Percentiles rank a stretch among this genome's conserved stretches.
phyloP scores from a whole-genome alignment of 2,329 filamentous ascomycete genomes.

The Dactylellina cionopaga region DNA sequence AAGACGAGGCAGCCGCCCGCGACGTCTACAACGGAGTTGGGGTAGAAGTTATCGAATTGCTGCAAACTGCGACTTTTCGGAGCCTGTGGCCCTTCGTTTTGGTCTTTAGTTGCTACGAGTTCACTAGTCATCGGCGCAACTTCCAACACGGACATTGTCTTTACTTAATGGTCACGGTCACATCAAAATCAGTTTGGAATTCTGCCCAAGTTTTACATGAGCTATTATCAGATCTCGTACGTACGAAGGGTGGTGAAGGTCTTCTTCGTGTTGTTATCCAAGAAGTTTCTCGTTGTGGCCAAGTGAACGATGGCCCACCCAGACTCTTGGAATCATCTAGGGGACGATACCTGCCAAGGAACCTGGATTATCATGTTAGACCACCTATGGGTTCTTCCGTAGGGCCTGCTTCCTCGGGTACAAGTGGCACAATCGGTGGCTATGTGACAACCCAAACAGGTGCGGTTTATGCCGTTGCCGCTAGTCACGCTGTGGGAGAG shows the following conservation, averaged over 20 bases:
- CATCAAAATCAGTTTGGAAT: slow-evolving; percentile 5
- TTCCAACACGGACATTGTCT: slow-evolving; percentile 48
- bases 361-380: slow-evolving; percentile 28
- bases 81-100: slow-evolving; percentile 36
- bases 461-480: slow-evolving; percentile 33
- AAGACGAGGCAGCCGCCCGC: slow-evolving; percentile 16
- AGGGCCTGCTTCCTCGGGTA: slow-evolving; percentile 5
- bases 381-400: slow-evolving; percentile 41
- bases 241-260: background rate
- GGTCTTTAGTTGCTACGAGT: slow-evolving; percentile 49
- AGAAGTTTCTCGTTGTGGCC: slow-evolving; percentile 11
- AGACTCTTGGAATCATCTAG: slow-evolving; percentile 31
- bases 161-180: slow-evolving; percentile 39
- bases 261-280: slow-evolving; percentile 35
- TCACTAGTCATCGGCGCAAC: slow-evolving; percentile 39
- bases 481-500: slow-evolving; percentile 30
- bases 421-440: slow-evolving; percentile 40
- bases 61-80: slow-evolving; percentile 1
- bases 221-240: slow-evolving; percentile 6
- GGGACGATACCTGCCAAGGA: slow-evolving; percentile 25
- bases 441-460: slow-evolving; percentile 32
- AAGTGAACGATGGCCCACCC: slow-evolving; percentile 5
- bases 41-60: slow-evolving; percentile 6
- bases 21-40: slow-evolving; percentile 17
- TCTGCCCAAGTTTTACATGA: background rate